phyloP scores from a whole-genome alignment of 2,329 filamentous ascomycete genomes.

The Monilinia polystroma region DNA sequence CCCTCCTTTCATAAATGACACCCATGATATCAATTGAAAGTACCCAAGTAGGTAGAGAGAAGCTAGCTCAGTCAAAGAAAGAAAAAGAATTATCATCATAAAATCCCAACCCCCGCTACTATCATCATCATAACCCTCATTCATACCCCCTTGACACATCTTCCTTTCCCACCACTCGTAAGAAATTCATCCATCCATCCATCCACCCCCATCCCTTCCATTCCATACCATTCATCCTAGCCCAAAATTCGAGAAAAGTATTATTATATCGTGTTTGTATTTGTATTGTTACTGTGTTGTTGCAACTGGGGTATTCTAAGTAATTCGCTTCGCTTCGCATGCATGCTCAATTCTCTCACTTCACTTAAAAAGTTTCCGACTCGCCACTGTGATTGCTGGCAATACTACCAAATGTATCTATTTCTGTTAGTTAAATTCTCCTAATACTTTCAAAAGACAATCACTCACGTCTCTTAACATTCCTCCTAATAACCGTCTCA shows the following conservation, averaged over 20 bases:
- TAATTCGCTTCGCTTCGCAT: background rate
- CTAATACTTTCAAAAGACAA: slow-evolving; percentile 26
- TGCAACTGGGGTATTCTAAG: background rate
- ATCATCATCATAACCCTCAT: background rate
- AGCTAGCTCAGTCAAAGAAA: no score
- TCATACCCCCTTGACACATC: background rate
- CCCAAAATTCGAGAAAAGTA: background rate
- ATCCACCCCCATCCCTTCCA: background rate
- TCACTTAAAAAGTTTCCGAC: slow-evolving; percentile 53
- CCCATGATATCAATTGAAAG: background rate
- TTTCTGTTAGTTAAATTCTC: slow-evolving; percentile 19
- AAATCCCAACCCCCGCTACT: no score
- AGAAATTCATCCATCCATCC: background rate
- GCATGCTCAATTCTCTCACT: background rate
- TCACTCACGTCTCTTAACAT: slow-evolving; percentile 54
- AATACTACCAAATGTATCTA: slow-evolving; percentile 55
- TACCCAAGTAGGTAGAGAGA: background rate
- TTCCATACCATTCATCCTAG: background rate
- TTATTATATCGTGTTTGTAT: slow-evolving; percentile 1
- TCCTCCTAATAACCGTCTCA: slow-evolving; percentile 37
- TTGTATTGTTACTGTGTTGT: background rate
- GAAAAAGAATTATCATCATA: no score
- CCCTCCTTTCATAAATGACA: no score
- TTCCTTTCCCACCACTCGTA: background rate
- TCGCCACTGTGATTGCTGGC: slow-evolving; percentile 48